Evolutionary conservation across 2,329 filamentous ascomycete genomes (phyloP), one percentile per base, ranked within the genome.

Genomic region (Colletotrichum camelliae): DNA sequence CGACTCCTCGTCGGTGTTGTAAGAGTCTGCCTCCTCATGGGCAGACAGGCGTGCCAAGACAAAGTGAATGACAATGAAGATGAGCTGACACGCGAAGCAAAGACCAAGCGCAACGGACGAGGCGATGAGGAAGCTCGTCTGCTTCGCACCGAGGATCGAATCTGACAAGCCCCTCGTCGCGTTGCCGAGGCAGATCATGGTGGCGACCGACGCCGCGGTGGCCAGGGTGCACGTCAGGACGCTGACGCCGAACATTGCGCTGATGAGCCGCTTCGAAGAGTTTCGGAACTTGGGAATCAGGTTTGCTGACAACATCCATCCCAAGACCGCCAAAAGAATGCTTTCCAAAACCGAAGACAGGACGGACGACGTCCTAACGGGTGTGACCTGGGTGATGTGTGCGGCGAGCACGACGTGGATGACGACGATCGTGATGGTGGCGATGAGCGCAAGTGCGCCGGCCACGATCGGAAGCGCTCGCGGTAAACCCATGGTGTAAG

Each of bases 11-110:
- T 83, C 81, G 35, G 81, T 81, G 37, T 82, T 80, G 55, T 83
- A 80, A 43, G 81, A 81, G 18, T 77, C 75, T 5, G 80, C 80
- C 60, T 80, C 77, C n/a, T 78, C 81, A 10, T 80, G 78, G 33
- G 79, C 79, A n/a, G 80, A 78, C 3, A 82, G 72, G 31, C 87
- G 84, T 27, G 81, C 82, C 39, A 82, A 75, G 37, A 89, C 78
- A 77, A 88, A 88, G 78, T 88, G 85, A 31, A 84, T 79, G 31
- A 88, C 81, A 62, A 90, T 81, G 77, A 90, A 91, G 29, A 85
- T 78, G n/a, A 89, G 81, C 79, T 92, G 90, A 9, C 84, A 81
- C 1, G 83, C 80, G 73, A 89, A 88, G 7, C 88, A 84, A 52
- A 89, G 72, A 12, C 85, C 87, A 67, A 91, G 82, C 16, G 86